Evolutionary conservation across 2,329 filamentous ascomycete genomes (phyloP).

Genomic region (Colletotrichum coccodes): DNA sequence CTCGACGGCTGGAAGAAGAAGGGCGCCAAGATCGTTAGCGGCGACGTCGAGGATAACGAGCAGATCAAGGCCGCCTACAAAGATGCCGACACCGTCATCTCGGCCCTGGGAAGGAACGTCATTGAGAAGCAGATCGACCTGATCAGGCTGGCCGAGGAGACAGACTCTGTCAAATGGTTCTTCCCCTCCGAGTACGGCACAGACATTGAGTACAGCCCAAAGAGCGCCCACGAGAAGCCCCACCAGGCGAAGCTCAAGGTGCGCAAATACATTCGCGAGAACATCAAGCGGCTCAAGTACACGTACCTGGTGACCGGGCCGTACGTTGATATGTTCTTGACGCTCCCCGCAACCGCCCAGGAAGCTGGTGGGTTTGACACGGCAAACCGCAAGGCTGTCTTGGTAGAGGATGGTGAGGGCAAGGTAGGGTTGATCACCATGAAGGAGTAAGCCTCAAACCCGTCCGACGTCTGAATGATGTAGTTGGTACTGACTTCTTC

Average conservation of each 20-base stretch:
- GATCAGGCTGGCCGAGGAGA: conserved; percentile 67
- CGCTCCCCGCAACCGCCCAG: conserved; percentile 46
- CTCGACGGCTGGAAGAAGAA: conserved; percentile 37
- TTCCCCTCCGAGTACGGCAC: conserved; percentile 76
- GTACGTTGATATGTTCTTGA: conserved; percentile 72
- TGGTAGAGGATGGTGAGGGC: conserved; percentile 71
- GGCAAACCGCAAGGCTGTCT: conserved; percentile 63
- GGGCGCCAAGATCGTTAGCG: conserved; percentile 38
- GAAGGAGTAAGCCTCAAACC: conserved; percentile 66
- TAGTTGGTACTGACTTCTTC: neutral
- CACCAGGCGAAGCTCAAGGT: conserved; percentile 78
- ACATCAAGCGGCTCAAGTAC: conserved; percentile 64
- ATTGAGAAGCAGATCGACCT: conserved; percentile 70
- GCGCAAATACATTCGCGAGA: conserved; percentile 66
- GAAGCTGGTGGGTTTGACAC: conserved; percentile 69
- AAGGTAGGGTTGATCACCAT: conserved; percentile 76
- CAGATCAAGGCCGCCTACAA: conserved; percentile 65
- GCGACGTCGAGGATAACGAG: conserved; percentile 48
- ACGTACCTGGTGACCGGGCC: conserved; percentile 78
- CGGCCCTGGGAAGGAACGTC: conserved; percentile 70
- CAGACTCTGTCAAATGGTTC: conserved; percentile 67
- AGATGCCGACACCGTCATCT: conserved; percentile 73
- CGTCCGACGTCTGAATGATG: too few relatives aligned
- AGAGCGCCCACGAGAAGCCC: conserved; percentile 69
- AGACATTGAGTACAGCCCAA: conserved; percentile 69